Percentiles rank a stretch among this genome's conserved stretches.
phyloP scores from a whole-genome alignment of 805 yeast species.

The Gaillardinia entomophila region DNA sequence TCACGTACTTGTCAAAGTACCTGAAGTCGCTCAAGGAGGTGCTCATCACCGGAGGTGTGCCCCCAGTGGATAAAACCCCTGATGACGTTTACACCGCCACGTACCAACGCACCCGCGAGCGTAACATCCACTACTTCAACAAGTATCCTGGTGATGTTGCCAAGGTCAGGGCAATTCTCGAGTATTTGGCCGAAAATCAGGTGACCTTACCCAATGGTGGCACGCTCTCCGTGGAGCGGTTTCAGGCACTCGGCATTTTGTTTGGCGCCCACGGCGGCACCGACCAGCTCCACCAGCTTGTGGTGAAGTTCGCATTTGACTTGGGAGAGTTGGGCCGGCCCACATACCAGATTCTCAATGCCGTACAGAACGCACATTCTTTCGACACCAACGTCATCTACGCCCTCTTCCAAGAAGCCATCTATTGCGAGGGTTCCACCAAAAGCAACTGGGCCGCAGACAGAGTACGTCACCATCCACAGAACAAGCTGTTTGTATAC shows the following conservation, averaged over 20 bases:
- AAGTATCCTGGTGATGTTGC: constrained; percentile 44
- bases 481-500: constrained; percentile 20
- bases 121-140: constrained; percentile 42
- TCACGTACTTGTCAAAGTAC: constrained; percentile 43
- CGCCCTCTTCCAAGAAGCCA: constrained; percentile 54
- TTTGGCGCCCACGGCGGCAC: constrained; percentile 52
- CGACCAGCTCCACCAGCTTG: constrained; percentile 39
- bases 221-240: constrained; percentile 41
- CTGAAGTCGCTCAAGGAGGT: constrained; percentile 38
- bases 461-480: constrained; percentile 21
- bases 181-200: constrained; percentile 21
- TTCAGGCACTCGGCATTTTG: constrained; percentile 46
- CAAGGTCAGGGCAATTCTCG: constrained; percentile 31
- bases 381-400: constrained; percentile 53
- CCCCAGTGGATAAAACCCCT: constrained; percentile 41
- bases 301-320: constrained; percentile 36
- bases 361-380: constrained; percentile 26
- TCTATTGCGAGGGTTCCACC: constrained; percentile 43
- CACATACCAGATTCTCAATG: constrained; percentile 28
- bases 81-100: constrained; percentile 48
- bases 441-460: constrained; percentile 47
- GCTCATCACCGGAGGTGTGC: constrained; percentile 53
- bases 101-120: constrained; percentile 38
- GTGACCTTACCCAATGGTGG: constrained; percentile 49
- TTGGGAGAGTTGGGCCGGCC: constrained; percentile 28